Evolutionary conservation across 2,329 filamentous ascomycete genomes (phyloP), one percentile per base, ranked within the genome.

Genomic region (Raffaelea arxii): DNA sequence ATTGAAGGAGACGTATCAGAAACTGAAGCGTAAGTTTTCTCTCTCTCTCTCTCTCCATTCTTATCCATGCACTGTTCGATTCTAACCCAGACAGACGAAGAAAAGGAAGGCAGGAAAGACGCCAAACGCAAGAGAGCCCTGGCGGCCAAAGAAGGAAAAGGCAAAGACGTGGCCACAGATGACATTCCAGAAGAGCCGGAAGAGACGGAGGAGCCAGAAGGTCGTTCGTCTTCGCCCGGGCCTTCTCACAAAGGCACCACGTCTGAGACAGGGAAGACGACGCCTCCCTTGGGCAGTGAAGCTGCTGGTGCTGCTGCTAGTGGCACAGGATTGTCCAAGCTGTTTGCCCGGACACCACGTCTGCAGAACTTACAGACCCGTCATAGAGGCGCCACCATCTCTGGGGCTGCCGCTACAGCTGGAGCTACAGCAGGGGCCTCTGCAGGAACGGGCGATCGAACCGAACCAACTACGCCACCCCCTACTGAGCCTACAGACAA

Each of bases 1-100:
- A 58, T 59, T 73, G 4, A 72, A 73, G 45, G 72, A 76, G 4
- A 69, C 73, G 16, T 65, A 70, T 35, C 74, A 68, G 56, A 74
- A 73, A 52, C 55, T 77, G 16, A 83, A 74, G 60, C 75, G 84
- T 85, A 62, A 61, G 77, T 65, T 18, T 9, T 24, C 19, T 23
- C 1, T 14, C 7, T 23, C 6, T 14, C n/a, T 21, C 3, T 39
- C 1, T 43, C 3, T 22, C 19, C 6, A 3, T 9, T 23, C 18
- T 36, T 45, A 25, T 30, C 6, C 22, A 4, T 38, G 16, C 16
- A 18, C 4, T 21, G n/a, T 3, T 36, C 4, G 24, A 46, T 49
- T 44, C 58, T 60, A 48, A 59, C 38, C 32, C 16, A 19, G 6
- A 24, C 49, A 74, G 69, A 68, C 7, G 64, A 70, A 51, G 66